Evolutionary conservation across 2,329 filamentous ascomycete species (phyloP), one percentile per base, ranked within the genome.

Genomic region (Microcyclospora pomicola): DNA sequence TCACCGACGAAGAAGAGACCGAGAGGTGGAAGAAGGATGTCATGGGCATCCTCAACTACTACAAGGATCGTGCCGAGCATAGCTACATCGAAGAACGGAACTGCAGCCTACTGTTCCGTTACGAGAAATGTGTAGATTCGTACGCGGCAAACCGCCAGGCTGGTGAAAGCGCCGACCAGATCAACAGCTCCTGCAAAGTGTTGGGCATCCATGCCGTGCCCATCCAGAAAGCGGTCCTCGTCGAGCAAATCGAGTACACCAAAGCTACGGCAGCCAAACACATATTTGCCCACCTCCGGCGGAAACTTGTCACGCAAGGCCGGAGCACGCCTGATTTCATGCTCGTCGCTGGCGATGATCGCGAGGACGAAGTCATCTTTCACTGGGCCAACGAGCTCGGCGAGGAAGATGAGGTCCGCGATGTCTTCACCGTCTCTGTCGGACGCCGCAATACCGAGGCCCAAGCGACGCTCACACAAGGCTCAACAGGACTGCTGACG

Each of bases 301-400:
- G 46, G 34, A 39, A 61, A 62, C 49, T 54, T 54, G 44, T 54
- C 50, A 39, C 40, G 14, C 47, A 49, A 1, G 55, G 53, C 9
- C 36, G 54, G 1, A 41, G 44, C 12, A 56, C 69, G 0, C 73
- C 85, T 1, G 85, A 95, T 55, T 96, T 95, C 59, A 62, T 96
- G 40, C 76, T 95, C 64, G 82, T 94, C 6, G 75, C 87, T 27
- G 88, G 88, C 29, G 87, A 95, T 53, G 85, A 87, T 31, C 78
- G 88, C 27, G 88, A 95, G 49, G 91, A 96, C 48, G 88, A 96
- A 56, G 81, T 84, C 49, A 81, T 94, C 14, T 96, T 94, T 65
- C 79, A 79, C 44, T 96, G 91, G 88, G 91, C 88, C 13, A 94
- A 95, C 61, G 69, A 75, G 35, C 64, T 94, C 9, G 62, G 64